Percentiles rank a stretch among this genome's conserved stretches.
phyloP scores from a whole-genome alignment of 352 stramenopile genomes.

The Pythium rishiriense region DNA sequence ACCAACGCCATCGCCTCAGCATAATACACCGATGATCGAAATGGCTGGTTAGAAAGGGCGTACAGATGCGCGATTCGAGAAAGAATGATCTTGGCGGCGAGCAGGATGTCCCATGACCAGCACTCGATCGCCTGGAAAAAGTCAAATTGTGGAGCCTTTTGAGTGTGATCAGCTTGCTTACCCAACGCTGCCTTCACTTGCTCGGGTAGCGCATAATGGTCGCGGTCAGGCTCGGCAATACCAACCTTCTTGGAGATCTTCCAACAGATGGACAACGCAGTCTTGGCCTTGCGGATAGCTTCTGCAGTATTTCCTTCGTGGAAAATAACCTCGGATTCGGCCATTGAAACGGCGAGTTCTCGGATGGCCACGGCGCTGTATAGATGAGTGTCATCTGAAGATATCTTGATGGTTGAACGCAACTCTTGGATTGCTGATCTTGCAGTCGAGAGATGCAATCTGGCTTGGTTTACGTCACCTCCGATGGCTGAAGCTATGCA shows the following conservation, averaged over 20 bases:
- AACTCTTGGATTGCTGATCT: slow-evolving; percentile 8
- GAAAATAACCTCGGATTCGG: slow-evolving; percentile 62
- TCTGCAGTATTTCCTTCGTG: slow-evolving; percentile 36
- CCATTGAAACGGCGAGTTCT: slow-evolving; percentile 47
- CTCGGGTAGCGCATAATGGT: slow-evolving; percentile 41
- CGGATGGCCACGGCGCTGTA: slow-evolving; percentile 38
- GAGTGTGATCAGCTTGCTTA: slow-evolving; percentile 15
- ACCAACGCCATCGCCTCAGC: slow-evolving; percentile 72
- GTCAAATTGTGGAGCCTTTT: slow-evolving; percentile 31
- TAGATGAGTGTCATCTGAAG: slow-evolving; percentile 5
- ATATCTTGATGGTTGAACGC: slow-evolving; percentile 12
- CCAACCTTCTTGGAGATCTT: slow-evolving; percentile 57
- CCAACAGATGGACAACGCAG: slow-evolving; percentile 66
- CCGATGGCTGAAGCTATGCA: slow-evolving; percentile 6
- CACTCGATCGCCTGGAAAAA: slow-evolving; percentile 70
- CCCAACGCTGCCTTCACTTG: slow-evolving; percentile 32
- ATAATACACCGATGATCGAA: slow-evolving; percentile 64
- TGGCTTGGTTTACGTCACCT: slow-evolving; percentile 7
- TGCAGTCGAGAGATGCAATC: slow-evolving; percentile 11
- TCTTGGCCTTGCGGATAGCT: slow-evolving; percentile 60
- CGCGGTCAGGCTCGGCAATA: slow-evolving; percentile 4
- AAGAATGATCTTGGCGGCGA: slow-evolving; percentile 52
- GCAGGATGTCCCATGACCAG: slow-evolving; percentile 71
- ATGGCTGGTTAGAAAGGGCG: slow-evolving; percentile 42
- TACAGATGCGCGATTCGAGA: slow-evolving; percentile 69